These are phyloP conservation scores for Ceratobasidium sp. DNA, from an alignment of 1,284 basidiomycete genomes.

Conservation along the genomic window DNA sequence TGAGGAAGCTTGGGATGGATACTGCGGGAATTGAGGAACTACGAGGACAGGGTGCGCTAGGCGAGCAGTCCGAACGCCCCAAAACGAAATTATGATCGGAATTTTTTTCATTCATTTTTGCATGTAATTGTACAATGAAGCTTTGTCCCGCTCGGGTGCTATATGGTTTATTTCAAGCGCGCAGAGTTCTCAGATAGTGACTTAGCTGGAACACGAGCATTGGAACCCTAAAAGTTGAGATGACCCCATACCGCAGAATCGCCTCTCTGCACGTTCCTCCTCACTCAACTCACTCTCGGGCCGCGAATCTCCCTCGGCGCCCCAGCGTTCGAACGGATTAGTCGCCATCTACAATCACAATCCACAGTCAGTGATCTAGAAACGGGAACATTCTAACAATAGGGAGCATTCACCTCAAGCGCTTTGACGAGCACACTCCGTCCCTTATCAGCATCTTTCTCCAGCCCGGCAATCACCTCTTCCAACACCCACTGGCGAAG, in stretches of 20 bases:
- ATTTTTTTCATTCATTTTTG: too few relatives aligned
- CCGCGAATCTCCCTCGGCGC: constrained; percentile 66
- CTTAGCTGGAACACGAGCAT: constrained; percentile 87
- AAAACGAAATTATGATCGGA: constrained; percentile 17
- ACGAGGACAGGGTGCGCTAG: constrained; percentile 27
- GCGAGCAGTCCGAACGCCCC: not conserved
- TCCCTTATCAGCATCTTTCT: constrained; percentile 68
- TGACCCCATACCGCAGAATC: constrained; percentile 82
- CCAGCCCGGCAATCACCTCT: constrained; percentile 81
- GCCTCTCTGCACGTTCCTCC: constrained; percentile 76
- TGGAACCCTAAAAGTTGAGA: constrained; percentile 86
- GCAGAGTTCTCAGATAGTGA: too few relatives aligned
- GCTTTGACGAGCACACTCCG: constrained; percentile 76
- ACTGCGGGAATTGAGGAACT: constrained; percentile 3
- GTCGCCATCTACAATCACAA: constrained; percentile 72
- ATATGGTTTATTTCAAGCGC: too few relatives aligned
- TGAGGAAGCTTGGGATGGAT: constrained; percentile 13
- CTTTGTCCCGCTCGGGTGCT: too few relatives aligned
- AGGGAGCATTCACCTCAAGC: constrained; percentile 66
- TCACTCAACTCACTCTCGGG: constrained; percentile 60
- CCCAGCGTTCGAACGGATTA: constrained; percentile 82
- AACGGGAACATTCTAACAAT: constrained; percentile 40
- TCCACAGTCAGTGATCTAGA: not conserved
- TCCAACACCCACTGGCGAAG: constrained; percentile 93
- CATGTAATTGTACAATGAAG: too few relatives aligned